phyloP scores from a whole-genome alignment of 164 flowering plant genomes.

The Tinospora cordifolia region DNA sequence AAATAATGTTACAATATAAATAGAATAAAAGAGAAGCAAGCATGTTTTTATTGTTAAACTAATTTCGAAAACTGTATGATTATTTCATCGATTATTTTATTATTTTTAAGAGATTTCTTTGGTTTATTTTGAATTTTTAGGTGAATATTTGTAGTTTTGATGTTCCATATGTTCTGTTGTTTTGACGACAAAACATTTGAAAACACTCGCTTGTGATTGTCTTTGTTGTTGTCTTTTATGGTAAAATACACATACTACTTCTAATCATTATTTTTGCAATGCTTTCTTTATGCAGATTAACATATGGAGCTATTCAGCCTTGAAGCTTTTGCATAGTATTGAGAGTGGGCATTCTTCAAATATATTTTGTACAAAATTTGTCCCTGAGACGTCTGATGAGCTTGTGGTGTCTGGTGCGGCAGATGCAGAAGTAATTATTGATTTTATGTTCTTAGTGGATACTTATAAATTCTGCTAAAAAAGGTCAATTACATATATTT shows the following conservation, averaged over 20 bases:
- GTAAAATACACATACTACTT: background rate
- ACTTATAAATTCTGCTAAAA: background rate
- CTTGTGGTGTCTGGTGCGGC: slow-evolving; percentile 92
- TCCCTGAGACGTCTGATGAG: slow-evolving; percentile 93
- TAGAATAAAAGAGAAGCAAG: too few relatives aligned
- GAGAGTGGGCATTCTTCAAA: slow-evolving; percentile 89
- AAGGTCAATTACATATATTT: slow-evolving; percentile 1
- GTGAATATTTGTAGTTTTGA: too few relatives aligned
- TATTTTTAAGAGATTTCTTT: too few relatives aligned
- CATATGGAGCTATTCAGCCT: slow-evolving; percentile 68
- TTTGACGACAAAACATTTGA: too few relatives aligned
- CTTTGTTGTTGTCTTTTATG: background rate
- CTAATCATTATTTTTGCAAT: background rate
- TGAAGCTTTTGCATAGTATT: slow-evolving; percentile 60
- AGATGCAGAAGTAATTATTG: slow-evolving; percentile 77
- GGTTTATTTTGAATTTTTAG: too few relatives aligned
- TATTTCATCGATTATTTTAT: too few relatives aligned
- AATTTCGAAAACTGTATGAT: too few relatives aligned
- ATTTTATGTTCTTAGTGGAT: slow-evolving; percentile 14
- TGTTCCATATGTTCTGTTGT: too few relatives aligned
- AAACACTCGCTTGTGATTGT: background rate
- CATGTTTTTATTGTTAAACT: too few relatives aligned
- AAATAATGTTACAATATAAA: too few relatives aligned
- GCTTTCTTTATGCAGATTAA: slow-evolving; percentile 45
- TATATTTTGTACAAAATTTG: slow-evolving; percentile 86